phyloP scores from a whole-genome alignment of 345 rosid species.

The Eucalyptus cloeziana region DNA sequence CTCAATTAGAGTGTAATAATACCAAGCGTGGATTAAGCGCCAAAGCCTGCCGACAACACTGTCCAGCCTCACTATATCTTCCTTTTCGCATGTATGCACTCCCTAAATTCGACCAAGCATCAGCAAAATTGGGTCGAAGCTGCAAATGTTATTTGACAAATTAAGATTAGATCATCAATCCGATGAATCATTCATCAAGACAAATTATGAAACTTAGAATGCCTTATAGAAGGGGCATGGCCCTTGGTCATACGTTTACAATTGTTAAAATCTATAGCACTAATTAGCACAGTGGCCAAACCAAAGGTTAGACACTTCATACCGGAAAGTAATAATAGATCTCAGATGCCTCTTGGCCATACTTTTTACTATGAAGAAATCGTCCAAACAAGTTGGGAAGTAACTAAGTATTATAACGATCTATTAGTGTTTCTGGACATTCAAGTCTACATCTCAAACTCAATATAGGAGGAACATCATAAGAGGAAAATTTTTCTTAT shows the following conservation, averaged over 20 bases:
- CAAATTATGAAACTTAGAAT: neutral
- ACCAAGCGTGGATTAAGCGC: constrained; percentile 89
- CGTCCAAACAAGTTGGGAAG: neutral
- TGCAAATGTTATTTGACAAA: constrained; percentile 7
- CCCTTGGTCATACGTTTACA: neutral
- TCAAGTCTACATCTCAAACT: neutral
- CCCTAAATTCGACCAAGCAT: constrained; percentile 98
- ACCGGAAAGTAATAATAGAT: neutral
- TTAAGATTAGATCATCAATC: neutral
- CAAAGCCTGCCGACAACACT: constrained; percentile 94
- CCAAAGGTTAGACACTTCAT: neutral
- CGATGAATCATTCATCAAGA: neutral
- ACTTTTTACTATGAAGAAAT: neutral
- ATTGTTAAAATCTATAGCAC: neutral
- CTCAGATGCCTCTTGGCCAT: neutral
- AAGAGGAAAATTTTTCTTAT: neutral
- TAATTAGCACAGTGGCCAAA: neutral
- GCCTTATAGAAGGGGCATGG: neutral
- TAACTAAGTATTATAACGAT: neutral
- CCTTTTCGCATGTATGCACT: constrained; percentile 98
- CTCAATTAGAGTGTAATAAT: neutral
- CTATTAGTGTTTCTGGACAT: neutral
- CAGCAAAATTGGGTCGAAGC: constrained; percentile 95
- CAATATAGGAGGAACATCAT: neutral
- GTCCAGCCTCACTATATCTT: constrained; percentile 86